Evolutionary conservation across 345 rosid genomes (phyloP).

Genomic region (Gossypium bickii): DNA sequence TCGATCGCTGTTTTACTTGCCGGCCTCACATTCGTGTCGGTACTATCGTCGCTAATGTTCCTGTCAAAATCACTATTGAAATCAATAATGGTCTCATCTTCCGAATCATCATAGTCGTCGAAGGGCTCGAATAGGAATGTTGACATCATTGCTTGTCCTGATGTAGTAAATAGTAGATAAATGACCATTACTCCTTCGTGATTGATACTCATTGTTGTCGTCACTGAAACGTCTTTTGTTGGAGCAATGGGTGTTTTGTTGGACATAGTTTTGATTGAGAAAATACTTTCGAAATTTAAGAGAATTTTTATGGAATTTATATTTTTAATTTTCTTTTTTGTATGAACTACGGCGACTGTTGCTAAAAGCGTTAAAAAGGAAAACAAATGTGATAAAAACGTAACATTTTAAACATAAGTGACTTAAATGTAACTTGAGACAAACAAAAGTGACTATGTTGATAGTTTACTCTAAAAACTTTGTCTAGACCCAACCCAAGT

Average conservation of each 20-base stretch:
- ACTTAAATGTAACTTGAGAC: too few species aligned
- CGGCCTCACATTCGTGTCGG: not conserved
- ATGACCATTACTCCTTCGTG: not conserved
- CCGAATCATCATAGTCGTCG: not conserved
- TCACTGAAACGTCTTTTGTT: not conserved
- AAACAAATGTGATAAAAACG: too few species aligned
- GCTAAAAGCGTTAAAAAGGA: too few species aligned
- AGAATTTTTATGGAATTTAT: too few species aligned
- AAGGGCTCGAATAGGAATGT: not conserved
- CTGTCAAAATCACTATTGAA: not conserved
- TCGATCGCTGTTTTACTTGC: not conserved
- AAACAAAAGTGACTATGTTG: too few species aligned
- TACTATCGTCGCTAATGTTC: not conserved
- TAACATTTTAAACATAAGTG: too few species aligned
- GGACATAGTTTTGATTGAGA: not conserved
- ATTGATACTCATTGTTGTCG: not conserved
- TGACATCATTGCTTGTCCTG: not conserved
- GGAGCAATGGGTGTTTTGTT: not conserved
- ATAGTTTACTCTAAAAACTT: rapidly evolving
- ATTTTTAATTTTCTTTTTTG: too few species aligned
- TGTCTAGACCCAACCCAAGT: too few species aligned
- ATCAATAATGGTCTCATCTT: not conserved
- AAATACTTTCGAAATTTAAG: not conserved
- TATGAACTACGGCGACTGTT: too few species aligned
- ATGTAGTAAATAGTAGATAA: not conserved